Base-by-base conservation (phyloP, 805 yeast genomes). In the Monosporozyma aerobia region DNA sequence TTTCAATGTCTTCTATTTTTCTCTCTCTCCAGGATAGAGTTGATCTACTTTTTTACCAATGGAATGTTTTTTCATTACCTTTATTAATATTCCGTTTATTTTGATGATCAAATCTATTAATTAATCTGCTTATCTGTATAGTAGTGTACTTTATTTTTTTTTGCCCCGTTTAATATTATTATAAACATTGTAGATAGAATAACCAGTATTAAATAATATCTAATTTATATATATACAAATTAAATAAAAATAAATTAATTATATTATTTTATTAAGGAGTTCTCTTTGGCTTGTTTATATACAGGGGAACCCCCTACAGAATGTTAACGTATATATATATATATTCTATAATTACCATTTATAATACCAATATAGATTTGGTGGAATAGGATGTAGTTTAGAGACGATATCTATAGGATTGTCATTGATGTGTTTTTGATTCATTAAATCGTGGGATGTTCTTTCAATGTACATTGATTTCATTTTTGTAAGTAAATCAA, bases 361-460 rank as follows among this genome's bases (percentile, higher is more conserved):
- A 51, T 63, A 67, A 50, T 62, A 57, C 71, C 71, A 67, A 47
- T 63, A 67, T 16, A 66, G 43, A 44, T 65, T 67, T 7, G 59
- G 57, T 5, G 58, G 56, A n/a, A 56, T 55, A 5, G 54, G 55
- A 8, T 57, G 59, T 11, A 55, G 22, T 8, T 53, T 33, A 2
- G 44, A 47, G 3, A 67, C 54, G 6, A 63, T 40, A 5, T 56
- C 54, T 33, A 46, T 8, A 3, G 67, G 63, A 53, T 63, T 61
- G 4, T 48, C 51, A 14, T 57, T 51, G 5, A 52, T 41, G 44
- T 53, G 52, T 43, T 60, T 57, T 48, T 67, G 57, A 5, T 58
- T 50, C 39, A 58, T 49, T 29, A 63, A 30, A 43, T 64, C 64
- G 32, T 54, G 56, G 6, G 52, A 47, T 5, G 70, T 67, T 33